A percentile compares a stretch with the other conserved stretches of the same genome.
These are phyloP conservation scores for Begonia fuchsioides DNA, from an alignment of 306 rosid species.

Conservation along the genomic window DNA sequence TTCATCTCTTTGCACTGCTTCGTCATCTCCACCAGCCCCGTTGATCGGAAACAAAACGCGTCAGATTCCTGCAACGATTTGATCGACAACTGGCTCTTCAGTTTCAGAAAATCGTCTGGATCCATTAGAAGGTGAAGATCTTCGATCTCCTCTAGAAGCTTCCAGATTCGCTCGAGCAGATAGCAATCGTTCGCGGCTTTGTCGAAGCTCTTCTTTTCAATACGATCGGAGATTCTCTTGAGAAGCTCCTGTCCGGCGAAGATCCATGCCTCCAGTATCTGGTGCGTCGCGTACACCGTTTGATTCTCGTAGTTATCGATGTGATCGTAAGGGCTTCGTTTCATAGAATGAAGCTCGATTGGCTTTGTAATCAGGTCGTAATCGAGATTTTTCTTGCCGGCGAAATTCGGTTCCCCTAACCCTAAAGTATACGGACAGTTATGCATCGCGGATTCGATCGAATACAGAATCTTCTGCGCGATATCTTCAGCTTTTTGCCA, in stretches of 20 bases:
- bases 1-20: slow-evolving; percentile 47
- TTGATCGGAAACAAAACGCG: slow-evolving; percentile 68
- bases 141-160: slow-evolving; percentile 46
- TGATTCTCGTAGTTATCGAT: slow-evolving; percentile 46
- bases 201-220: slow-evolving; percentile 24
- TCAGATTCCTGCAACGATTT: slow-evolving; percentile 27
- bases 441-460: slow-evolving; percentile 56
- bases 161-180: slow-evolving; percentile 67
- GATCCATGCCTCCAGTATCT: slow-evolving; percentile 68
- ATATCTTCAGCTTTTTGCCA: slow-evolving; percentile 50
- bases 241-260: slow-evolving; percentile 26
- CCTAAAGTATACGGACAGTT: slow-evolving; percentile 70
- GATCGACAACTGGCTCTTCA: slow-evolving; percentile 39
- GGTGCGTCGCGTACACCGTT: slow-evolving; percentile 60
- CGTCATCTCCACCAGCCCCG: slow-evolving; percentile 45
- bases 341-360: slow-evolving; percentile 32
- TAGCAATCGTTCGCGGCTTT: slow-evolving; percentile 46
- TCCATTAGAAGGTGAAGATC: slow-evolving; percentile 76
- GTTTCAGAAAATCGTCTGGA: slow-evolving; percentile 58
- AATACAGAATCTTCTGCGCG: slow-evolving; percentile 35
- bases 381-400: slow-evolving; percentile 44
- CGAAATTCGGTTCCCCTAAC: slow-evolving; percentile 56
- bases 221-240: slow-evolving; percentile 21
- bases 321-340: slow-evolving; percentile 32
- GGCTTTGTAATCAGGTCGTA: slow-evolving; percentile 79